These are phyloP conservation scores for Lagenidium giganteum DNA, from an alignment of 352 stramenopile species.

Conservation along the genomic window DNA sequence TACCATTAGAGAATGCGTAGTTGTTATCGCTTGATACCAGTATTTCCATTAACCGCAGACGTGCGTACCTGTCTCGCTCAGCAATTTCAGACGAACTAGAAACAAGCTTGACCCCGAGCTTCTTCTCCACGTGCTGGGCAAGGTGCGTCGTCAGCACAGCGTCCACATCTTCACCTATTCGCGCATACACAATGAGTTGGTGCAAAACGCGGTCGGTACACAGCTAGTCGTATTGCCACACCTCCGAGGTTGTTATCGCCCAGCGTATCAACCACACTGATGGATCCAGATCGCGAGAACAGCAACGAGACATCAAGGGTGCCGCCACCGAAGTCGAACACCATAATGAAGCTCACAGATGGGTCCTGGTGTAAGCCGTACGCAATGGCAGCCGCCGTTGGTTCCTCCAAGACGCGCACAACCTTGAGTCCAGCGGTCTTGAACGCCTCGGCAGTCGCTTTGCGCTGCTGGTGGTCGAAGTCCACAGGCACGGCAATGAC, in stretches of 20 bases:
- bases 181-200: too few relatives aligned
- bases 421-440: constrained; percentile 36
- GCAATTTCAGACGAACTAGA: constrained; percentile 20
- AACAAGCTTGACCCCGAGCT: constrained; percentile 24
- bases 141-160: constrained; percentile 87
- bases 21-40: background rate
- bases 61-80: constrained; percentile 9
- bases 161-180: constrained; percentile 89
- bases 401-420: constrained; percentile 73
- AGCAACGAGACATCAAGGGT: constrained; percentile 93
- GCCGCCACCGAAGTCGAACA: constrained; percentile 95
- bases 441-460: constrained; percentile 41
- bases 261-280: constrained; percentile 94
- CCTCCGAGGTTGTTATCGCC: constrained; percentile 86
- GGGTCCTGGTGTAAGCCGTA: constrained; percentile 93
- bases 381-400: constrained; percentile 93
- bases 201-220: too few relatives aligned
- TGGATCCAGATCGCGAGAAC: constrained; percentile 92
- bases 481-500: constrained; percentile 60
- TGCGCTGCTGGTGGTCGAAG: constrained; percentile 37
- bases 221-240: too few relatives aligned
- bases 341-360: constrained; percentile 91
- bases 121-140: constrained; percentile 63
- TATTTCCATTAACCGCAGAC: too few relatives aligned
- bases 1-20: background rate